Evolutionary conservation across 73 alveolate genomes (phyloP).

Genomic region (Tetrahymena elliotti): DNA sequence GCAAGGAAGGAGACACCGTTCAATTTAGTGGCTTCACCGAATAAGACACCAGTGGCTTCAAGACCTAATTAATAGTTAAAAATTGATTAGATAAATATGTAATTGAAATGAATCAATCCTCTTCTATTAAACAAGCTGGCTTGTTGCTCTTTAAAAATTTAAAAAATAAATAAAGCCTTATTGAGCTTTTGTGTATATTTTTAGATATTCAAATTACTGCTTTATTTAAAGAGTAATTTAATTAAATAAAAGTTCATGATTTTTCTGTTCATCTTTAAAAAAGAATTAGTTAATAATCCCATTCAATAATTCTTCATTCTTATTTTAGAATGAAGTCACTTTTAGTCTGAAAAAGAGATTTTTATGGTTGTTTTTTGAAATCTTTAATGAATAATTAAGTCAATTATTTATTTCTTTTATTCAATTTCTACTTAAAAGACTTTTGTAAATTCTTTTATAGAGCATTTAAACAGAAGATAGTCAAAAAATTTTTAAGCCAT

Average conservation of each 20-base stretch:
- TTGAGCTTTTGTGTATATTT: no score
- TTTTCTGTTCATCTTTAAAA: no score
- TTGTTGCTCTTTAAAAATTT: neutral
- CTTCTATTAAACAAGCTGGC: neutral
- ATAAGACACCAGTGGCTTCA: slow-evolving; percentile 17
- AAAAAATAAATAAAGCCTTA: neutral
- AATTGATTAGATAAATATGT: neutral
- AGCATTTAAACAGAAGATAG: no score
- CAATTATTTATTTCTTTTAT: no score
- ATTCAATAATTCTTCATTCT: neutral
- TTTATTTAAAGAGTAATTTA: no score
- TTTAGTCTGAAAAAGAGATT: neutral
- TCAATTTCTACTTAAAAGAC: neutral
- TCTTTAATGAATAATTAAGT: no score
- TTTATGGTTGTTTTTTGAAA: no score
- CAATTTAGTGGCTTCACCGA: slow-evolving; percentile 69
- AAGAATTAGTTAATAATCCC: no score
- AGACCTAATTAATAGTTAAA: neutral
- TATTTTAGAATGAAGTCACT: neutral
- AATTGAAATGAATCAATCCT: neutral
- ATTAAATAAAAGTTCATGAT: no score
- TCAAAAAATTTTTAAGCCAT: no score
- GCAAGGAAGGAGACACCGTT: slow-evolving; percentile 58
- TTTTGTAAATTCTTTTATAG: no score
- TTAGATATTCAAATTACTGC: no score